Percentiles rank a stretch among this genome's conserved stretches.
phyloP scores from a whole-genome alignment of 768 basidiomycete species.

The Phaeotremella fagi region DNA sequence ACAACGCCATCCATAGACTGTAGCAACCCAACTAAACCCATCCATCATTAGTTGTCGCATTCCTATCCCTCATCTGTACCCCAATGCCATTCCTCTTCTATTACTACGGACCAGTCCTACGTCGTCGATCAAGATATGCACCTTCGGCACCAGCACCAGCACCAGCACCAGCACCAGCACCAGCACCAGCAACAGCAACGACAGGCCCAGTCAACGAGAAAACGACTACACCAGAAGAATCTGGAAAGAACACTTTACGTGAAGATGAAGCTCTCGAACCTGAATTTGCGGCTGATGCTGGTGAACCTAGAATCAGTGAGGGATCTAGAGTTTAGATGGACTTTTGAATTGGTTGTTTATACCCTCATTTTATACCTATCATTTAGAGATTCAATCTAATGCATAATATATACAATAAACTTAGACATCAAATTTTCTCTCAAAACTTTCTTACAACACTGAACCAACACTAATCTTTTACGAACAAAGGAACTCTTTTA shows the following conservation, averaged over 20 bases:
- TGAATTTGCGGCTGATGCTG: background rate
- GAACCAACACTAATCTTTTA: no score
- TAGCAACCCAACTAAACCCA: conserved; percentile 47
- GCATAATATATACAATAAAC: no score
- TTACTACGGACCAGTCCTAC: conserved; percentile 58
- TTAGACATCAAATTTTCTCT: no score
- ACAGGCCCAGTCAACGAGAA: no score
- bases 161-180: background rate
- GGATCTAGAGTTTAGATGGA: background rate
- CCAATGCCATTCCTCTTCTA: conserved; percentile 61
- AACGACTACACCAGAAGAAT: background rate
- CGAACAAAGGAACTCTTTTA: no score
- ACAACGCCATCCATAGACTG: background rate
- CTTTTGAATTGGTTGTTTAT: no score
- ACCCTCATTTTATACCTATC: no score
- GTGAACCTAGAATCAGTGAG: background rate
- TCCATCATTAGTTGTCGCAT: conserved; percentile 33
- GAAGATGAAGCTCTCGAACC: background rate
- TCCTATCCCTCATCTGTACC: conserved; percentile 12
- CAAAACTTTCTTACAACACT: no score
- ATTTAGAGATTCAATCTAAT: background rate
- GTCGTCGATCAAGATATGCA: conserved; percentile 40
- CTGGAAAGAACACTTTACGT: background rate
- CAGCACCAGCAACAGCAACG: background rate
- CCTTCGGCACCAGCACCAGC: conserved; percentile 1